These are phyloP conservation scores for Pseudognaphalium luteoalbum DNA, from an alignment of 129 eudicot species.

Conservation along the genomic window DNA sequence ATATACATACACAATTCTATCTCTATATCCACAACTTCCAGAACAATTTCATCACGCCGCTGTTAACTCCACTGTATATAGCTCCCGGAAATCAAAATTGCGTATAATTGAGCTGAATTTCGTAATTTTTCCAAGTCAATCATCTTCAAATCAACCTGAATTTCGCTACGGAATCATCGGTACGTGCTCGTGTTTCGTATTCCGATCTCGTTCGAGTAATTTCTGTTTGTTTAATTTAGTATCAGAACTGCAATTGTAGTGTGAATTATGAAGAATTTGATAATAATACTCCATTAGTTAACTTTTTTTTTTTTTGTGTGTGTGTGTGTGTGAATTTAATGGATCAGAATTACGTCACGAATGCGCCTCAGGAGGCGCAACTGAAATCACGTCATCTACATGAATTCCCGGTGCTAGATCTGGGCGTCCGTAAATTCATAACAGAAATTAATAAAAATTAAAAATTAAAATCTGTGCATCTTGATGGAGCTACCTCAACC, in stretches of 20 bases:
- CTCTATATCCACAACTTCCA: background rate
- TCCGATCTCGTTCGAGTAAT: background rate
- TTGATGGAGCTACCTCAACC: conserved; percentile 88
- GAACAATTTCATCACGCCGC: background rate
- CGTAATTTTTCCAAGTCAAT: conserved; percentile 8
- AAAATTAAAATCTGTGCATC: background rate
- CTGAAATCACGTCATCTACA: conserved; percentile 29
- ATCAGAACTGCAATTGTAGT: background rate
- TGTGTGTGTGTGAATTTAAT: too few relatives aligned
- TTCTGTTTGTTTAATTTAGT: background rate
- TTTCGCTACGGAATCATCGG: background rate
- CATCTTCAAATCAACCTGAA: conserved; percentile 11
- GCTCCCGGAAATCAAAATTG: background rate
- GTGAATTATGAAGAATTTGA: too few relatives aligned
- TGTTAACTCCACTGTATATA: background rate
- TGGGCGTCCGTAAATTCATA: conserved; percentile 21
- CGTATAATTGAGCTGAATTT: conserved; percentile 4
- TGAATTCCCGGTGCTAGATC: conserved; percentile 47
- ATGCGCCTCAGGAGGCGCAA: conserved; percentile 56
- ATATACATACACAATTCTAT: conserved; percentile 23
- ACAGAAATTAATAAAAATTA: background rate
- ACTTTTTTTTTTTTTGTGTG: too few relatives aligned
- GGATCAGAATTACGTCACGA: conserved; percentile 31
- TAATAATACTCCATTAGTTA: too few relatives aligned
- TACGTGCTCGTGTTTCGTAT: background rate